Base-by-base conservation (phyloP, 768 basidiomycete genomes). In the Mycena floridula region DNA sequence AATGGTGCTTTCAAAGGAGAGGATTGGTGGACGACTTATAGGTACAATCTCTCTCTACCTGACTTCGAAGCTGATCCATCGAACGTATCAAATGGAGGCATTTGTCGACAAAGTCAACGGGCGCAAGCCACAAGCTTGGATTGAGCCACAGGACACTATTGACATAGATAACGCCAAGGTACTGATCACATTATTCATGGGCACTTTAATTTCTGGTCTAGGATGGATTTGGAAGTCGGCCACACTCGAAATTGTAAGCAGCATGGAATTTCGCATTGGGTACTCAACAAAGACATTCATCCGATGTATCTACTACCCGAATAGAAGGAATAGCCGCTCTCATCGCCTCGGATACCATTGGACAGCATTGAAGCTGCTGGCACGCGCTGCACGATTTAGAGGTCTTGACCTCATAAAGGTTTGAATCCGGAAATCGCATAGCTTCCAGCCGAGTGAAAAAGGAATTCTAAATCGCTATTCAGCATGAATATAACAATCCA, bases 91-190 rank as follows among this genome's bases (percentile, higher is more conserved):
- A 58, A 60, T 83, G 27, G 80, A 84, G 60, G 77, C 75, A 6
- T 82, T 82, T 45, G 74, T 84, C 7, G 76, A 85, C 53, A 71
- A 67, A 55, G 48, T 85, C 37, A 66, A 65, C 46, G 79, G 79
- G 15, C 64, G 73, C 25, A 56, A 60, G 18, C 75, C 79, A 2
- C 66, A 73, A 45, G 69, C 68, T 12, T 85, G 82, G 82, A 50
- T 82, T 27, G 56, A 63, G 6, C 60, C 59, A 12, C 73, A 82
- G 44, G 76, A 81, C 53, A 73, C 77, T 2, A 57, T 83, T 37
- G 59, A 61, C 43, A 75, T 81, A 40, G 79, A 81, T 69, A 61
- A 70, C 49, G 74, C 67, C 56, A 72, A 84, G 37, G 82, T 84
- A 62, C 64, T 41, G 20, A 38, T 38, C 58, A 9, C 65, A 83